Conservation (phyloP, 2,329 filamentous ascomycete species). For the Paecilomyces dactylethromorphus region DNA sequence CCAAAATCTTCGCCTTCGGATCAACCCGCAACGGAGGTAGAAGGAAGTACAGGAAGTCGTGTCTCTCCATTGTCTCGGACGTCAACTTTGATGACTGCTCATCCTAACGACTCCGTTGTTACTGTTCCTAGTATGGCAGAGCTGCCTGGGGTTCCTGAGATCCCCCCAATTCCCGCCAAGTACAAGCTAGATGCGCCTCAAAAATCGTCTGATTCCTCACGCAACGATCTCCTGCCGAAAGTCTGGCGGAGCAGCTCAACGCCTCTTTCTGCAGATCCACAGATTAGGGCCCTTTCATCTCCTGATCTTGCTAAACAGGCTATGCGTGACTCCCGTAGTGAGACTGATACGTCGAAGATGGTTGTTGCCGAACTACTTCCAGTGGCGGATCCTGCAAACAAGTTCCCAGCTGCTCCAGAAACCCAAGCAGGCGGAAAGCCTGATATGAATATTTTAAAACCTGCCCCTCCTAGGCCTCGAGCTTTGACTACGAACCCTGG, state of each 20-base stretch:
- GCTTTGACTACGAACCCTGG: conserved; percentile 26
- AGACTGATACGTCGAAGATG: not conserved
- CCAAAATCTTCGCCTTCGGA: conserved; percentile 2
- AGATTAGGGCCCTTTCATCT: conserved; percentile 26
- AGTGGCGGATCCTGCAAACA: not conserved
- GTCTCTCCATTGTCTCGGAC: conserved; percentile 21
- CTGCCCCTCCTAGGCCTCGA: conserved; percentile 6
- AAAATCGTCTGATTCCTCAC: conserved; percentile 28
- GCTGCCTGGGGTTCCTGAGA: conserved; percentile 14
- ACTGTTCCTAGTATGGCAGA: conserved; percentile 13
- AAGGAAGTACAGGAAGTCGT: conserved; percentile 12
- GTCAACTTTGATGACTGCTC: conserved; percentile 20
- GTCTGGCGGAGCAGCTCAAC: conserved; percentile 17
- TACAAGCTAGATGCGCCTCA: conserved; percentile 18
- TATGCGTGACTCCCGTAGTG: not conserved
- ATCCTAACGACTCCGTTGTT: conserved; percentile 12
- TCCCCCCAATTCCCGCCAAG: conserved; percentile 12
- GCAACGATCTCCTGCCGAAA: conserved; percentile 27
- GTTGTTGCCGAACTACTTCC: not conserved
- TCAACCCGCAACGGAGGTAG: not conserved
- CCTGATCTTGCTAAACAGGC: conserved; percentile 2
- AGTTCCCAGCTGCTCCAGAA: not conserved
- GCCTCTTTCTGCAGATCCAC: conserved; percentile 29
- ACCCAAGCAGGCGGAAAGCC: not conserved
- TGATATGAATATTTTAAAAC: not conserved